Conservation (phyloP, 2,329 filamentous ascomycete species). For the Chalaropsis thielavioides region DNA sequence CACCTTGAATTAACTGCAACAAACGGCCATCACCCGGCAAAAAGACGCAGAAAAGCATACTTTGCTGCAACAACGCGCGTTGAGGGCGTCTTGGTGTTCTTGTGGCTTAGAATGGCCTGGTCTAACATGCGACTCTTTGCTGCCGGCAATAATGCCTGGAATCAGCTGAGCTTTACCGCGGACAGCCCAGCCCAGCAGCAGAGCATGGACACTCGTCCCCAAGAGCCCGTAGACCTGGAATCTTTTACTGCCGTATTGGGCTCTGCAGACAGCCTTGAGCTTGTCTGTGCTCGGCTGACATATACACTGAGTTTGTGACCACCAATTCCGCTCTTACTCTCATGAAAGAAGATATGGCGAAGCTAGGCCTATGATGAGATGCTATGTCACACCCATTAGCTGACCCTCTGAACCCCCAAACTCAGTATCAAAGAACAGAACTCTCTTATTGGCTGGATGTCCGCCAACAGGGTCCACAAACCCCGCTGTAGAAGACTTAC, state of each 20-base stretch:
- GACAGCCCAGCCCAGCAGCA: neutral
- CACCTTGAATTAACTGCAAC: neutral
- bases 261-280: constrained; percentile 25
- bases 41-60: neutral
- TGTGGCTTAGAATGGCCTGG: neutral
- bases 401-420: neutral
- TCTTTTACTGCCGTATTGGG: constrained; percentile 32
- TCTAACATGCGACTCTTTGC: constrained; percentile 29
- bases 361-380: no score
- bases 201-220: neutral
- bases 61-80: neutral
- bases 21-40: neutral
- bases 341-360: neutral
- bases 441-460: constrained; percentile 6
- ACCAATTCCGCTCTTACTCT: neutral
- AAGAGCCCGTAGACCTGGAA: constrained; percentile 33
- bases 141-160: constrained; percentile 45
- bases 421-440: constrained; percentile 3
- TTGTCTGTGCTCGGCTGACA: constrained; percentile 26
- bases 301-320: constrained; percentile 34
- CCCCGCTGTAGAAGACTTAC: neutral
- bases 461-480: neutral
- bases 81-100: neutral
- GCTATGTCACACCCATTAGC: neutral
- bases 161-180: constrained; percentile 33